Evolutionary conservation across 345 rosid genomes (phyloP), one percentile per base, ranked within the genome.

Genomic region (Combretum micranthum): DNA sequence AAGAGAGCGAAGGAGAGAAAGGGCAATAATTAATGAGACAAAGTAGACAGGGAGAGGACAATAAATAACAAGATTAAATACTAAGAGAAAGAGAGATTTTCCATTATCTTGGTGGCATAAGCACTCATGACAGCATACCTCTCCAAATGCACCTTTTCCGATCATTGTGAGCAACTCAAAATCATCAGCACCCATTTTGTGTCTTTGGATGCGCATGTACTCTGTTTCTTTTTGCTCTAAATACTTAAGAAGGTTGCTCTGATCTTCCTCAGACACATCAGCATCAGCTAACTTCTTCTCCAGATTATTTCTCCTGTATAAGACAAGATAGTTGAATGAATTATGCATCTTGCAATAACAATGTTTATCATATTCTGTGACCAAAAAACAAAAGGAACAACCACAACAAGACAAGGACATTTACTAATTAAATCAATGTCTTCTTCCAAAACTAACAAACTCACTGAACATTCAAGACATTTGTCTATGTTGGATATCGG

Each of bases 211-310:
- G 49, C 99, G 90, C 97, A 93, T 93, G 58, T 87, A 93, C 72
- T 90, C 97, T 21, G 96, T 93, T 70, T 93, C 99, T 61, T 90
- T 93, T 75, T 82, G 75, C 87, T 93, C 99, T 71, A 87, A 69
- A 71, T 78, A 93, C 68, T 93, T 93, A 15, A 90, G 83, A 46
- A 93, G 76, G 75, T 90, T 93, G 56, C 70, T 82, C 70, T 87
- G 97, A 80, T 93, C 99, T 77, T 93, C 96, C 79, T 90, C 87
- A 1, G 99, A 89, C 26, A 83, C 96, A 61, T 93, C 96, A 64
- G 97, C 99, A 72, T 93, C 96, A 6, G 92, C 97, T 56, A 93
- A 71, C 79, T 93, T 90, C 82, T 78, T 78, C 70, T 87, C 99
- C 79, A 89, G 56, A 60, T 80, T 58, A 61, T 52, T 71, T 56